These are phyloP conservation scores for Lippia alba DNA, from an alignment of 305 asterid genomes.

Conservation along the genomic window DNA sequence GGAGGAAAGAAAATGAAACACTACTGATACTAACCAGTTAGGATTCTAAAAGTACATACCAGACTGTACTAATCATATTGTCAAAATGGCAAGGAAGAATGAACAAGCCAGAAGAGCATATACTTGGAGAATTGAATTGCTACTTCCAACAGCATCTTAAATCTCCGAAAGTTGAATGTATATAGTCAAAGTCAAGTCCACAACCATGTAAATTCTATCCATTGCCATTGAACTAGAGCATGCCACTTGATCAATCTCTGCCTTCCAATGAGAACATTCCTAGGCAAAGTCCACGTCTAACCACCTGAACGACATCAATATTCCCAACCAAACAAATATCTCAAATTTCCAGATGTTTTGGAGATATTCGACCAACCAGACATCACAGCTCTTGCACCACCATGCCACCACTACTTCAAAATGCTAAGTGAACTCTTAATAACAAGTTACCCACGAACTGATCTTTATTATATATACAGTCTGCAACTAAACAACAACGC, in stretches of 20 bases:
- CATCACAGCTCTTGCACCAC: slow-evolving; percentile 44
- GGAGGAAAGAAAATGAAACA: slow-evolving; percentile 3
- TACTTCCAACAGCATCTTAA: slow-evolving; percentile 33
- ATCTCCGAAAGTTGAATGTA: slow-evolving; percentile 28
- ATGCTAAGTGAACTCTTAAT: slow-evolving; percentile 32
- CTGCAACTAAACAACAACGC: slow-evolving; percentile 44
- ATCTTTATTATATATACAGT: slow-evolving; percentile 52
- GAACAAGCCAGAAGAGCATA: slow-evolving; percentile 33
- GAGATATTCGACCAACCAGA: slow-evolving; percentile 51
- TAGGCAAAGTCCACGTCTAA: slow-evolving; percentile 31
- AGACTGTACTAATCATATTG: slow-evolving; percentile 33
- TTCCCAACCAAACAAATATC: slow-evolving; percentile 16
- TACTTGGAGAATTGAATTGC: slow-evolving; percentile 32
- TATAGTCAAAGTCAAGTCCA: slow-evolving; percentile 8
- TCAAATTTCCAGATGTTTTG: slow-evolving; percentile 29
- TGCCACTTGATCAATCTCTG: slow-evolving; percentile 28
- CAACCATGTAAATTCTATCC: slow-evolving; percentile 25
- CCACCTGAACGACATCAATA: slow-evolving; percentile 31
- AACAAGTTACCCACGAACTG: slow-evolving; percentile 35
- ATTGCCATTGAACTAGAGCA: slow-evolving; percentile 25
- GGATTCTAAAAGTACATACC: slow-evolving; percentile 56
- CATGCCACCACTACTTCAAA: slow-evolving; percentile 34
- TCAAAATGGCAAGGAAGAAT: slow-evolving; percentile 21
- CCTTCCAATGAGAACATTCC: slow-evolving; percentile 33
- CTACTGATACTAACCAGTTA: slow-evolving; percentile 37